These are phyloP conservation scores for Pestalotiopsis sp. DNA, from an alignment of 2,329 filamentous ascomycete genomes.

Conservation along the genomic window DNA sequence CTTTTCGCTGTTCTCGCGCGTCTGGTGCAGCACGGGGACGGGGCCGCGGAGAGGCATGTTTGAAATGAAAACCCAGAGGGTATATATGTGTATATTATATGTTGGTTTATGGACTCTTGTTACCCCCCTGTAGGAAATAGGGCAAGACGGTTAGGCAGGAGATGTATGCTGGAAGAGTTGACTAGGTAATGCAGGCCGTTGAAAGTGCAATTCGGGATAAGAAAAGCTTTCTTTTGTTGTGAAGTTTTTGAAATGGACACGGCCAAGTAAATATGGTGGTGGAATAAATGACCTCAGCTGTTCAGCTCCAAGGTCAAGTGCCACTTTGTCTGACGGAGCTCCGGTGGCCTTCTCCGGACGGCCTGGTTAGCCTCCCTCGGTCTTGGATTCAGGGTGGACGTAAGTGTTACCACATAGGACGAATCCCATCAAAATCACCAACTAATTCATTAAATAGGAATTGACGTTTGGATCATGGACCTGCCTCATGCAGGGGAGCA, in stretches of 20 bases:
- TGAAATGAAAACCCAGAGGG: not conserved
- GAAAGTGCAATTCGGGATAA: too few relatives aligned
- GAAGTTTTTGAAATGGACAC: too few relatives aligned
- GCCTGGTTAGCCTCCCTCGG: not conserved
- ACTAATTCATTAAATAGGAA: not conserved
- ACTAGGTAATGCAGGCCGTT: too few relatives aligned
- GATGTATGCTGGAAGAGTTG: too few relatives aligned
- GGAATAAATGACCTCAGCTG: not conserved
- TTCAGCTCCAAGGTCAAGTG: not conserved
- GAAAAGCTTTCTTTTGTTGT: too few relatives aligned
- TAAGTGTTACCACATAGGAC: not conserved
- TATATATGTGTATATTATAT: too few relatives aligned
- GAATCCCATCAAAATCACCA: not conserved
- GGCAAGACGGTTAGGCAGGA: too few relatives aligned
- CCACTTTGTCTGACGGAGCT: not conserved
- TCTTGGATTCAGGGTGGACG: not conserved
- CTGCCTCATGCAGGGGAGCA: not conserved
- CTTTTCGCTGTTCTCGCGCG: constrained; percentile 31
- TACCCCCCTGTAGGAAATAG: too few relatives aligned
- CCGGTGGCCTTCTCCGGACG: not conserved
- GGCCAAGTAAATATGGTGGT: too few relatives aligned
- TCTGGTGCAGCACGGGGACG: constrained; percentile 30
- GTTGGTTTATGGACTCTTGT: too few relatives aligned
- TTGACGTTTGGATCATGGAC: not conserved
- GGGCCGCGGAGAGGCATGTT: constrained; percentile 35